Conservation (phyloP, 345 rosid species). For the Turnera subulata region DNA sequence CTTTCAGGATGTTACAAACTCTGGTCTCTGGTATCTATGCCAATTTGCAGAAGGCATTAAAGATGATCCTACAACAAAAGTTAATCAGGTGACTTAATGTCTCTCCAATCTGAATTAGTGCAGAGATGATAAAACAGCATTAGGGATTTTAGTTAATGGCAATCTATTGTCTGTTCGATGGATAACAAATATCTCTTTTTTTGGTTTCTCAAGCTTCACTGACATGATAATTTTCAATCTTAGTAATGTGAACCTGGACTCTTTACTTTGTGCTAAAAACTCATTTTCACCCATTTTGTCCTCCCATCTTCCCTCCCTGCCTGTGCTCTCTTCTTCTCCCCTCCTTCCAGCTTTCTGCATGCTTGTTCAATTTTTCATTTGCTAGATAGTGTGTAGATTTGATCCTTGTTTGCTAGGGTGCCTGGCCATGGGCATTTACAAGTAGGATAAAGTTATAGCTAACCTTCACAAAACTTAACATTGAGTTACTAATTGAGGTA, state of each 20-base stretch:
- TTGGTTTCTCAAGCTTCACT: not conserved
- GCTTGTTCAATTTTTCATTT: not conserved
- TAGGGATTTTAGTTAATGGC: not conserved
- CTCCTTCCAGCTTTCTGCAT: not conserved
- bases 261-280: not conserved
- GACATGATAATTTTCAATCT: not conserved
- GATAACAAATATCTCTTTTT: not conserved
- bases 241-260: not conserved
- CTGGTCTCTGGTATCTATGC: conserved; percentile 76
- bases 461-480: not conserved
- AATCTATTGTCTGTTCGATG: not conserved
- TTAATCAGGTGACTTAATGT: conserved; percentile 41
- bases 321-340: no score
- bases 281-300: not conserved
- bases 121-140: not conserved
- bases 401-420: not conserved
- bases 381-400: not conserved
- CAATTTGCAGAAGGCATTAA: conserved; percentile 58
- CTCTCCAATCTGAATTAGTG: not conserved
- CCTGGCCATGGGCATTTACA: no score
- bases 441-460: no score
- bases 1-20: conserved; percentile 60
- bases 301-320: not conserved
- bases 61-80: conserved; percentile 36
- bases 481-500: conserved; percentile 1